Evolutionary conservation across 2,329 filamentous ascomycete genomes (phyloP).

Genomic region (Fusarium secorum): DNA sequence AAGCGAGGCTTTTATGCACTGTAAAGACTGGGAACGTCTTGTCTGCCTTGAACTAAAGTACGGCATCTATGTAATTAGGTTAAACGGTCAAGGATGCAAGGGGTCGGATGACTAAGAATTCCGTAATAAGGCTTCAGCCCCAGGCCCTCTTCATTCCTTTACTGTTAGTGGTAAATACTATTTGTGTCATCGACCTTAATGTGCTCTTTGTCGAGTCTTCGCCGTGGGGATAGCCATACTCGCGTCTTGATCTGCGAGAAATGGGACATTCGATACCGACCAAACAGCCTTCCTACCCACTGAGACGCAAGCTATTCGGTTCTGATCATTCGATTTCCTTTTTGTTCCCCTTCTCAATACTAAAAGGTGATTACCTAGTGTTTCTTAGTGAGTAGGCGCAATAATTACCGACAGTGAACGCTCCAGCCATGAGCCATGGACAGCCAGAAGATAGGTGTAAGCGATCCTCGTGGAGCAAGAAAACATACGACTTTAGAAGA

Average conservation of each 20-base stretch:
- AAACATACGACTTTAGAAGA: background rate
- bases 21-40: too few species aligned
- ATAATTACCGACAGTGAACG: too few species aligned
- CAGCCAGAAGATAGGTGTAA: background rate
- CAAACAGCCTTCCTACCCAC: background rate
- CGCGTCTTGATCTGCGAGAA: background rate
- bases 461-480: background rate
- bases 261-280: background rate
- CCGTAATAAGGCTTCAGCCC: too few species aligned
- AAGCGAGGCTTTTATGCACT: too few species aligned
- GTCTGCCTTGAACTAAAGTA: too few species aligned
- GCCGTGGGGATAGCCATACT: background rate
- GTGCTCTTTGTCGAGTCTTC: background rate
- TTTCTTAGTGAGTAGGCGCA: background rate
- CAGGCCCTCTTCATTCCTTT: too few species aligned
- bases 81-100: too few species aligned
- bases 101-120: too few species aligned
- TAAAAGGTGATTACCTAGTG: background rate
- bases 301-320: too few species aligned
- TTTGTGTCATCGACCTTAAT: background rate
- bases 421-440: background rate
- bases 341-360: background rate
- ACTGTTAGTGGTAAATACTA: too few species aligned
- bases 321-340: background rate
- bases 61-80: too few species aligned